These are phyloP conservation scores for Saccharomycopsis hybrid DNA, from an alignment of 1,139 yeast species.

Conservation along the genomic window DNA sequence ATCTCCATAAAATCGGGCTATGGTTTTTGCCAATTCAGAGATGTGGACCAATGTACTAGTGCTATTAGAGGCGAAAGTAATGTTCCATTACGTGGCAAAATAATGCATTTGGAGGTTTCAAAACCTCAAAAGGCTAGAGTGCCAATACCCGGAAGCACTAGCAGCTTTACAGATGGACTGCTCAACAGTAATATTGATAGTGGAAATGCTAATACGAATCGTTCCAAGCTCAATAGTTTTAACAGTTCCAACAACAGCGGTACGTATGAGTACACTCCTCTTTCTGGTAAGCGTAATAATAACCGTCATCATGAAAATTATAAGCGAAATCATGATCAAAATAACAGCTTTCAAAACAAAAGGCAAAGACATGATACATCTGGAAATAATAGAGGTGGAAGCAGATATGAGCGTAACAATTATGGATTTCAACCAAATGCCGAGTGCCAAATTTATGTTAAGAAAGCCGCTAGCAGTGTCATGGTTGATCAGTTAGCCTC, in stretches of 20 bases:
- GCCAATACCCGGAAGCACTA: conserved; percentile 10
- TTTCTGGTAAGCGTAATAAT: conserved; percentile 16
- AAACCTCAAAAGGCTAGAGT: conserved; percentile 42
- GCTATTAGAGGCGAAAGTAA: conserved; percentile 66
- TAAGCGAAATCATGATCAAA: not conserved
- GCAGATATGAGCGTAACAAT: conserved; percentile 21
- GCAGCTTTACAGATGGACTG: too few relatives aligned
- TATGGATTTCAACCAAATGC: conserved; percentile 25
- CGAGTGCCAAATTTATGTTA: conserved; percentile 62
- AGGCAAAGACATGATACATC: conserved; percentile 3
- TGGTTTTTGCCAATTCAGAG: conserved; percentile 74
- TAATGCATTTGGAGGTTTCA: conserved; percentile 69
- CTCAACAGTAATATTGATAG: too few relatives aligned
- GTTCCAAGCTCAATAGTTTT: not conserved
- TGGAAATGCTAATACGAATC: not conserved
- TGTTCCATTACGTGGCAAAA: conserved; percentile 57
- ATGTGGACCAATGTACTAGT: conserved; percentile 53
- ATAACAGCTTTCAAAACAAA: not conserved
- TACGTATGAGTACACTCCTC: conserved; percentile 10
- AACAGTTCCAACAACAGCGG: not conserved
- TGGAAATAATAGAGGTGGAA: conserved; percentile 13
- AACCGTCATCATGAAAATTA: not conserved
- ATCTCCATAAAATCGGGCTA: conserved; percentile 74
- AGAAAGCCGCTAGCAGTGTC: conserved; percentile 56
- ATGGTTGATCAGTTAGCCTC: conserved; percentile 53